Evolutionary conservation across 305 asterid genomes (phyloP).

Genomic region (Solanum hybrid): DNA sequence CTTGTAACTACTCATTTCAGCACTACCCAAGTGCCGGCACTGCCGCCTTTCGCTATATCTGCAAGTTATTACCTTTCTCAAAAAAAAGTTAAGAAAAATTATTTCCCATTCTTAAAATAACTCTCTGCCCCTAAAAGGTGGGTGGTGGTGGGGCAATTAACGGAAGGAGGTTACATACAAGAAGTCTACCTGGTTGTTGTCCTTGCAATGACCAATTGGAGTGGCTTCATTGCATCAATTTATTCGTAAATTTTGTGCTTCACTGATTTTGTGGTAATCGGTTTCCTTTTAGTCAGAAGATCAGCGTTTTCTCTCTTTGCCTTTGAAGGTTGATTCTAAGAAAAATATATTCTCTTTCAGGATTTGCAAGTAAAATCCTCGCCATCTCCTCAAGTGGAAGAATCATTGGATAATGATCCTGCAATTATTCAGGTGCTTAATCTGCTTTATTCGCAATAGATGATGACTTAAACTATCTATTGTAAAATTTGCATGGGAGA

Average conservation of each 20-base stretch:
- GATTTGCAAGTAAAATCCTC: slow-evolving; percentile 61
- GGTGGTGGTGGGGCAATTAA: not conserved
- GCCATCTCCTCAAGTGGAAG: slow-evolving; percentile 40
- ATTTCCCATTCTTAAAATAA: not conserved
- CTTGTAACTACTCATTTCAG: not conserved
- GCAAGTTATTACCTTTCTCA: not conserved
- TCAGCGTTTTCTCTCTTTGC: not conserved
- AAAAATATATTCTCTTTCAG: slow-evolving; percentile 25
- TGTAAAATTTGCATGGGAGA: not conserved
- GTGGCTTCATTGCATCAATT: not conserved
- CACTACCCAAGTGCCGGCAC: not conserved
- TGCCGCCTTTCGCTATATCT: not conserved
- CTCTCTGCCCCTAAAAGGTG: not conserved
- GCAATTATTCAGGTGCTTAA: slow-evolving; percentile 64
- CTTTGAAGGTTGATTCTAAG: not conserved
- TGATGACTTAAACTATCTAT: not conserved
- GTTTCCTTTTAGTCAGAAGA: not conserved
- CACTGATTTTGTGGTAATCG: not conserved
- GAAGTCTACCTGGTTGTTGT: not conserved
- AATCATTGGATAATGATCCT: slow-evolving; percentile 50
- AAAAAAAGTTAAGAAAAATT: not conserved
- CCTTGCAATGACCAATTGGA: not conserved
- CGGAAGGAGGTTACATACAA: not conserved
- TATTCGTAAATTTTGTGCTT: not conserved
- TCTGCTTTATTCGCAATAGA: not conserved